These are phyloP conservation scores for Aspergillus sp. DNA, from an alignment of 2,329 filamentous ascomycete genomes.

Conservation along the genomic window DNA sequence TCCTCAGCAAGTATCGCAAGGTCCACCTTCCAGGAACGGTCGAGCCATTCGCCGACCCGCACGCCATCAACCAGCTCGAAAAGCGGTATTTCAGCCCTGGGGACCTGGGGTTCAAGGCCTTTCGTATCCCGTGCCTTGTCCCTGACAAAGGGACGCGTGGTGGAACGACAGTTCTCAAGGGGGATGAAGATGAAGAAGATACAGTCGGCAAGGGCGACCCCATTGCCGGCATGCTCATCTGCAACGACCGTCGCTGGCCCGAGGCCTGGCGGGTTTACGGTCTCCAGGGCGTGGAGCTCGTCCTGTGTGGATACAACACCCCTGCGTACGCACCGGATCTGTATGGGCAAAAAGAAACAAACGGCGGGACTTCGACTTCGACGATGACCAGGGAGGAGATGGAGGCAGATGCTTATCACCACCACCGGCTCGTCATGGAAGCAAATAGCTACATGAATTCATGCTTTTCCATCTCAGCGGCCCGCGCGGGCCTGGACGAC, in stretches of 20 bases:
- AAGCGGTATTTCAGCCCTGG: slow-evolving; percentile 57
- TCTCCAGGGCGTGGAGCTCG: slow-evolving; percentile 51
- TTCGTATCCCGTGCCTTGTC: slow-evolving; percentile 51
- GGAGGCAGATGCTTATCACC: slow-evolving; percentile 51
- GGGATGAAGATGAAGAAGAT: slow-evolving; percentile 14
- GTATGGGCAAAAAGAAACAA: slow-evolving; percentile 32
- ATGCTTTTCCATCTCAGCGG: slow-evolving; percentile 51
- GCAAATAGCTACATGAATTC: slow-evolving; percentile 55
- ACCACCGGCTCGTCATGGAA: slow-evolving; percentile 54
- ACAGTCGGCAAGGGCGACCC: slow-evolving; percentile 44
- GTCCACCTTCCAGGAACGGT: slow-evolving; percentile 55
- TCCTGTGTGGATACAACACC: slow-evolving; percentile 54
- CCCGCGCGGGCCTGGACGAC: slow-evolving; percentile 53
- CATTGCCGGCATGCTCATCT: slow-evolving; percentile 57
- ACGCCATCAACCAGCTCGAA: slow-evolving; percentile 55
- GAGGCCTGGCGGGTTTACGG: slow-evolving; percentile 55
- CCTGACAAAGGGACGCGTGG: slow-evolving; percentile 3
- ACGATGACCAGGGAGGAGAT: slow-evolving; percentile 47
- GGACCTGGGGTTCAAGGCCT: slow-evolving; percentile 54
- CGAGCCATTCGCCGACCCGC: slow-evolving; percentile 51
- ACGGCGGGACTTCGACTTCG: slow-evolving; percentile 20
- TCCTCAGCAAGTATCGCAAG: slow-evolving; percentile 56
- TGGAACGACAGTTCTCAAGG: background rate
- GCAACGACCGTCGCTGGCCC: slow-evolving; percentile 56
- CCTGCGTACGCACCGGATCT: slow-evolving; percentile 50